Evolutionary conservation across 371 early-diverging fungal genomes (phyloP).

Genomic region (Apophysomyces trapeziformis): DNA sequence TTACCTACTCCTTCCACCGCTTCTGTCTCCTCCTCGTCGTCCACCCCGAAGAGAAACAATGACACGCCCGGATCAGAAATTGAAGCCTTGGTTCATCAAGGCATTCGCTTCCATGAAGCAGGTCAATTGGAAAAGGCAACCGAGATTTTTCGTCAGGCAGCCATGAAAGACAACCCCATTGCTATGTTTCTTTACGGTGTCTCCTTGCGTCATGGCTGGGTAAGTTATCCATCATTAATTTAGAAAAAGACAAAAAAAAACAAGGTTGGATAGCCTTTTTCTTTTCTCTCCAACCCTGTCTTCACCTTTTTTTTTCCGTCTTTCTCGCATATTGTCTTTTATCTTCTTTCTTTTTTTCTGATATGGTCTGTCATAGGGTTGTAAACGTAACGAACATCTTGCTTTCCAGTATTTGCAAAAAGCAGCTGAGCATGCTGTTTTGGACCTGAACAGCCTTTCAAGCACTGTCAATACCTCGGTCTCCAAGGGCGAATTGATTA

Average conservation of each 20-base stretch:
- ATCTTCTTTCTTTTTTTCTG: too few relatives aligned
- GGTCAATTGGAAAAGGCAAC: slow-evolving; percentile 70
- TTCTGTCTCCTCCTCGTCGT: not conserved
- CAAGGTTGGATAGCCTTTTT: too few relatives aligned
- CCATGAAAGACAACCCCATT: slow-evolving; percentile 60
- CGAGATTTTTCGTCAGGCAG: slow-evolving; percentile 71
- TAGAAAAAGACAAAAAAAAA: too few relatives aligned
- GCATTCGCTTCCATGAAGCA: slow-evolving; percentile 66
- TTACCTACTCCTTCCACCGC: slow-evolving; percentile 5
- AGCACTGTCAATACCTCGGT: slow-evolving; percentile 35
- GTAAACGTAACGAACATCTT: slow-evolving; percentile 62
- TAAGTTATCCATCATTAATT: not conserved
- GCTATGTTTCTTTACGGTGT: slow-evolving; percentile 81
- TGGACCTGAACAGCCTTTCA: slow-evolving; percentile 54
- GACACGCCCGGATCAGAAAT: slow-evolving; percentile 15
- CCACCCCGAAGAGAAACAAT: slow-evolving; percentile 1
- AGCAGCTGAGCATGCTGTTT: slow-evolving; percentile 77
- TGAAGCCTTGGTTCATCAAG: slow-evolving; percentile 31
- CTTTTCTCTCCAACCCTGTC: too few relatives aligned
- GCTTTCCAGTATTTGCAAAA: slow-evolving; percentile 82
- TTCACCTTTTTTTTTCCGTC: too few relatives aligned
- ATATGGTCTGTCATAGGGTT: slow-evolving; percentile 48
- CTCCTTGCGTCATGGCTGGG: slow-evolving; percentile 80
- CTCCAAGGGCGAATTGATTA: slow-evolving; percentile 55
- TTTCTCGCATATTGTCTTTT: too few relatives aligned